Conservation (phyloP, 306 rosid species). For the Benincasa hispida region DNA sequence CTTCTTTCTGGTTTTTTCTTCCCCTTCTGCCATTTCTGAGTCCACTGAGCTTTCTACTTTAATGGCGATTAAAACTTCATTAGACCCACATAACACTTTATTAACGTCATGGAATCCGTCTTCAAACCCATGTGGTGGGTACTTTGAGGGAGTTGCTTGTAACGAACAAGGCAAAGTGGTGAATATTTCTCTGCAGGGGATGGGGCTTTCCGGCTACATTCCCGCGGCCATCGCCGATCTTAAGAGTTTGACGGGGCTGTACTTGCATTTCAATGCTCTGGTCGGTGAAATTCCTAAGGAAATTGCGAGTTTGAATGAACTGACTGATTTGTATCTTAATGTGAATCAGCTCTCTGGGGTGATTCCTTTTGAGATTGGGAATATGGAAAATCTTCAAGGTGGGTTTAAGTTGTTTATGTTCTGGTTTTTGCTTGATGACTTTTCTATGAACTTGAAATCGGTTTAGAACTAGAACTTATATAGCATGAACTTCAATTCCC, state of each 20-base stretch:
- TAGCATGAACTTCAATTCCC: background rate
- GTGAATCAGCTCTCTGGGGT: constrained; percentile 63
- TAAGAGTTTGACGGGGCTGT: constrained; percentile 67
- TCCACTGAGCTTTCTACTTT: constrained; percentile 14
- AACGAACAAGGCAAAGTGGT: constrained; percentile 64
- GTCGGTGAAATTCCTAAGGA: constrained; percentile 76
- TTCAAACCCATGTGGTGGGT: constrained; percentile 70
- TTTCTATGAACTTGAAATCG: background rate
- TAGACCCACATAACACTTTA: constrained; percentile 60
- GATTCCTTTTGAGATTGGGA: constrained; percentile 57
- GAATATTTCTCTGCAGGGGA: constrained; percentile 79
- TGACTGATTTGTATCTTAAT: constrained; percentile 75
- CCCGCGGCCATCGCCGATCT: constrained; percentile 68
- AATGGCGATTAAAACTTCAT: constrained; percentile 57
- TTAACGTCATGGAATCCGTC: constrained; percentile 58
- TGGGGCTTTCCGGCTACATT: constrained; percentile 67
- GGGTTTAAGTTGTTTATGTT: constrained; percentile 3
- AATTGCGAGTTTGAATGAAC: constrained; percentile 51
- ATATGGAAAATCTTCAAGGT: constrained; percentile 82
- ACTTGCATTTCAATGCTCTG: constrained; percentile 66
- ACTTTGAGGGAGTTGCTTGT: constrained; percentile 64
- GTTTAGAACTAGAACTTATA: background rate
- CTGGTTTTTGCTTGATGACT: background rate
- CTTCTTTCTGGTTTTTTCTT: background rate
- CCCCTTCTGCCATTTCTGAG: background rate